Evolutionary conservation across 306 rosid species (phyloP).

Genomic region (Chamaecrista fasciculata): DNA sequence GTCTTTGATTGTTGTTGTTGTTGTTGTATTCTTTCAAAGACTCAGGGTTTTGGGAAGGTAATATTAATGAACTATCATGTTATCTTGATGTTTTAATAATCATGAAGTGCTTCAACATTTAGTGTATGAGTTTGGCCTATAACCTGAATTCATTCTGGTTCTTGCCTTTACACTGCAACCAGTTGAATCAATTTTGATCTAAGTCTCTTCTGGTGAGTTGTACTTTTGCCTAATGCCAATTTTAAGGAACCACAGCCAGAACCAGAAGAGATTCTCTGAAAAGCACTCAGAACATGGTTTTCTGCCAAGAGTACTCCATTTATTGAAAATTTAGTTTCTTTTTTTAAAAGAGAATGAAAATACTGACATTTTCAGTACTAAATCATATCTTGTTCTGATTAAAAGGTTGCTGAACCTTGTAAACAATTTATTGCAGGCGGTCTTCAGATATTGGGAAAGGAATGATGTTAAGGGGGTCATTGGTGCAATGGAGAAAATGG

Average conservation of each 20-base stretch:
- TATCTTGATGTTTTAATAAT: not conserved
- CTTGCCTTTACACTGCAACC: not conserved
- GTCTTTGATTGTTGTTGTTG: too few species aligned
- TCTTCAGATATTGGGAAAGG: constrained; percentile 92
- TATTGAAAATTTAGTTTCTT: not conserved
- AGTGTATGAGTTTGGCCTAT: not conserved
- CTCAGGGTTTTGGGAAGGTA: constrained; percentile 14
- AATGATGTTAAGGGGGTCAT: constrained; percentile 84
- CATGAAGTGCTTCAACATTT: not conserved
- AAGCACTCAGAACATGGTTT: not conserved
- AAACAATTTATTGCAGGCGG: constrained; percentile 53
- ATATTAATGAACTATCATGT: constrained; percentile 1
- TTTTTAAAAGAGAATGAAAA: not conserved
- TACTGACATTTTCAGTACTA: not conserved
- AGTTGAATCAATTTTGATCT: constrained; percentile 3
- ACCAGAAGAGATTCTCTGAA: not conserved
- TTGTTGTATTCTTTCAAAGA: constrained; percentile 12
- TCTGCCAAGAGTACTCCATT: not conserved
- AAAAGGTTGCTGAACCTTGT: constrained; percentile 35
- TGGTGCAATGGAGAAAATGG: constrained; percentile 86
- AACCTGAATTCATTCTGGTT: not conserved
- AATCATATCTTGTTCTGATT: not conserved
- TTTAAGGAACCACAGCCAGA: constrained; percentile 10
- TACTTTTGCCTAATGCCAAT: not conserved
- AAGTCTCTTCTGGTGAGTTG: not conserved